These are phyloP conservation scores for Chlorociboria aeruginascens DNA, from an alignment of 495 filamentous ascomycete genomes.

Conservation along the genomic window DNA sequence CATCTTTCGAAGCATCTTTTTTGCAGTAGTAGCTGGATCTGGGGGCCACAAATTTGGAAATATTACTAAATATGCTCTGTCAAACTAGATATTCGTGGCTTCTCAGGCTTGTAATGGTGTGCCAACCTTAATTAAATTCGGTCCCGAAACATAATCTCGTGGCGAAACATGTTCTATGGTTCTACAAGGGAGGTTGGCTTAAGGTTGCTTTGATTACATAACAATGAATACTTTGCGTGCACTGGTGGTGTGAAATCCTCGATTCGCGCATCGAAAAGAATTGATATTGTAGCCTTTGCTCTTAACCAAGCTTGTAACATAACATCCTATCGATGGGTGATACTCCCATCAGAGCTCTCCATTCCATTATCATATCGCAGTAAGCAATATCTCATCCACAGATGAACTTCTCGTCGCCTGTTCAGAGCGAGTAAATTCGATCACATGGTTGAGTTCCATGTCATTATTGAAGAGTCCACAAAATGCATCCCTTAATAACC, in stretches of 20 bases:
- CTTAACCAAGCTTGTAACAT: constrained; percentile 65
- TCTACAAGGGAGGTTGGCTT: too few species aligned
- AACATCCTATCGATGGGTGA: constrained; percentile 69
- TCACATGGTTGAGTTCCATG: constrained; percentile 73
- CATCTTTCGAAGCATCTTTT: constrained; percentile 52
- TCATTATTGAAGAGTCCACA: constrained; percentile 82
- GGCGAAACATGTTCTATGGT: too few species aligned
- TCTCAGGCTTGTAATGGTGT: constrained; percentile 71
- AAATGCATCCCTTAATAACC: constrained; percentile 75
- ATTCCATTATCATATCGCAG: constrained; percentile 93
- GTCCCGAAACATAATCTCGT: constrained; percentile 85
- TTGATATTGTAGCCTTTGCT: constrained; percentile 59
- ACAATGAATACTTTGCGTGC: too few species aligned
- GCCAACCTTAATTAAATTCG: constrained; percentile 82
- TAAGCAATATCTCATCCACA: constrained; percentile 69
- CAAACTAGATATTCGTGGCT: constrained; percentile 54
- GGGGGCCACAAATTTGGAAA: too few species aligned
- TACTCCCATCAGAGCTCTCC: constrained; percentile 48
- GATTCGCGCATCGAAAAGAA: constrained; percentile 33
- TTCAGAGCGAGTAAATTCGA: constrained; percentile 77
- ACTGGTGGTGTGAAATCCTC: constrained; percentile 64
- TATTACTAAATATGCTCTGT: constrained; percentile 73
- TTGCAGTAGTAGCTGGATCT: constrained; percentile 72
- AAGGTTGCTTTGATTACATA: too few species aligned
- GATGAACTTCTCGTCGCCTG: constrained; percentile 50